Evolutionary conservation across 805 yeast species (phyloP), one percentile per base, ranked within the genome.

Genomic region (Barnettozyma wickerhamii): DNA sequence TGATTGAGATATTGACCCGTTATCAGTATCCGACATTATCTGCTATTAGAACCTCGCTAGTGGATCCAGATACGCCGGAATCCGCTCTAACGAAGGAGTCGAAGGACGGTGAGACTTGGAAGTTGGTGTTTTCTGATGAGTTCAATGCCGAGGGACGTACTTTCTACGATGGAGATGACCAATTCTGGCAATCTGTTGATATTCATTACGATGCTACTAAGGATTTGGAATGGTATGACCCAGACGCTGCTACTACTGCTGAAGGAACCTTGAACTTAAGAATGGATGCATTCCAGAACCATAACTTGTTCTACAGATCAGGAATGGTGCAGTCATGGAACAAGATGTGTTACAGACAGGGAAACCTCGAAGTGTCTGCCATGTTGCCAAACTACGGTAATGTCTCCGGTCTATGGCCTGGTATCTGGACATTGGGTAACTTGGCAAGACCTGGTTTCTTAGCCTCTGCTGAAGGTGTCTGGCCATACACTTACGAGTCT

Each of bases 51-150:
- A 40, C 83, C 0, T 46, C 60, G n/a, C 62, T 84, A 34, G 64
- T 85, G 13, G 95, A 85, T 54, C 75, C 79, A 3, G 93, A 84
- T 55, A 84, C 93, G 4, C 93, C 91, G 0, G 30, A 45, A 3
- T 55, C 55, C 1, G 76, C 72, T 5, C 38, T 42, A 31, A 66
- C 73, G 0, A 74, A 71, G 42, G 50, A 37, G 7, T 53, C 60
- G 4, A 50, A 41, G 36, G 60, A 54, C 35, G 74, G 74, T 4
- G 60, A 60, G 6, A 43, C 40, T 1, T 71, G 75, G 75, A 47
- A 47, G 5, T 55, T 71, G 49, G 72, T 69, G 0, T 71, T 71
- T 46, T 65, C 72, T n/a, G 77, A 71, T 47, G 77, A 71, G 48
- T 71, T 71, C 49, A 65, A 68, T 40, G 70, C 66, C 1, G 74